Conservation (phyloP, 345 rosid genomes). For the Gossypium rotundifolium region DNA sequence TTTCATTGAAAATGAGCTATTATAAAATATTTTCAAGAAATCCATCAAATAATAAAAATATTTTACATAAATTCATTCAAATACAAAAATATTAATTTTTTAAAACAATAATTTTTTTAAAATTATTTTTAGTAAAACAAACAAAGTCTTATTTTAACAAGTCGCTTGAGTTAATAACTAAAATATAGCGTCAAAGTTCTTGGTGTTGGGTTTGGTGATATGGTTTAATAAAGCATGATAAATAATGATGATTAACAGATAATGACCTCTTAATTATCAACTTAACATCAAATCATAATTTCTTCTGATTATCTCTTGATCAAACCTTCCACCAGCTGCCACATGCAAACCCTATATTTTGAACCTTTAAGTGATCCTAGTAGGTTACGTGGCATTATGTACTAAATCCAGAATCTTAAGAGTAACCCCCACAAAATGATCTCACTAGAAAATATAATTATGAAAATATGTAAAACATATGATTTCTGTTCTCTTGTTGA, state of each 20-base stretch:
- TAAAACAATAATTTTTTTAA: no score
- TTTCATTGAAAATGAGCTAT: no score
- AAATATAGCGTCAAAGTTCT: neutral
- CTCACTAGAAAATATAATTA: neutral
- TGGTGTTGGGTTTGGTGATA: neutral
- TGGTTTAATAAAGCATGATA: constrained; percentile 8
- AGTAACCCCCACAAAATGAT: neutral
- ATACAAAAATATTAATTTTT: no score
- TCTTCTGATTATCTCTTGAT: neutral
- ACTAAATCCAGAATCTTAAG: neutral
- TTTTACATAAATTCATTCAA: no score
- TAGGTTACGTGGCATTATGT: neutral
- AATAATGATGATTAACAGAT: constrained; percentile 8
- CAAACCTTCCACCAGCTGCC: neutral
- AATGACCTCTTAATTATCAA: neutral
- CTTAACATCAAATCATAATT: neutral
- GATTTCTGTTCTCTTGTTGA: no score
- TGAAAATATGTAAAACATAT: neutral
- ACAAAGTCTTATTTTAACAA: neutral
- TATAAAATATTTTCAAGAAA: no score
- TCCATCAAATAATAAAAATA: neutral
- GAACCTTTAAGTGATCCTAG: neutral
- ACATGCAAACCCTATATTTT: neutral
- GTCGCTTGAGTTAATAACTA: neutral
- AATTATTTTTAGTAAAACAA: no score